Evolutionary conservation across 2,329 filamentous ascomycete genomes (phyloP).

Genomic region (Diaporthe humulicola): DNA sequence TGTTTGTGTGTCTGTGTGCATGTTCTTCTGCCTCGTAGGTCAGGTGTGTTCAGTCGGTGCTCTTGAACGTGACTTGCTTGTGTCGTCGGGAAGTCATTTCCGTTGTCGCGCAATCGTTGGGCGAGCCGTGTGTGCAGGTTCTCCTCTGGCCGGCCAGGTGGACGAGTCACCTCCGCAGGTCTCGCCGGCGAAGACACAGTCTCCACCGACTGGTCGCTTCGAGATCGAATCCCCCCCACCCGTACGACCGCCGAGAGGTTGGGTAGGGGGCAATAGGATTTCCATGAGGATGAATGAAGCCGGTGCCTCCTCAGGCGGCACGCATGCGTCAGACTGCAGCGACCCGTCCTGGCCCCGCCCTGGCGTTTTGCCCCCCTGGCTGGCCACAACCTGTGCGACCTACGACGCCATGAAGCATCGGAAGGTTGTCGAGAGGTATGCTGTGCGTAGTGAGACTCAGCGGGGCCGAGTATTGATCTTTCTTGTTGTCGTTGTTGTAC

Average conservation of each 20-base stretch:
- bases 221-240: neutral
- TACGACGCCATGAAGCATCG: neutral
- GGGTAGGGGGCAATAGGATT: neutral
- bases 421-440: neutral
- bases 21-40: neutral
- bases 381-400: neutral
- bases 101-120: neutral
- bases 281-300: neutral
- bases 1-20: neutral
- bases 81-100: neutral
- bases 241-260: neutral
- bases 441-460: neutral
- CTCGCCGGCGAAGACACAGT: neutral
- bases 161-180: neutral
- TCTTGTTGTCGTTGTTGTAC: neutral
- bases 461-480: neutral
- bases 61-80: neutral
- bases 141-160: neutral
- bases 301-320: neutral
- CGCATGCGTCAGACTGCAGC: slow-evolving; percentile 20
- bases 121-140: neutral
- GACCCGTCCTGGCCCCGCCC: neutral
- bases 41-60: neutral
- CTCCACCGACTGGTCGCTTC: neutral
- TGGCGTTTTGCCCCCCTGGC: neutral